phyloP scores from a whole-genome alignment of 2,329 filamentous ascomycete species.

The Alternaria tenuissima region DNA sequence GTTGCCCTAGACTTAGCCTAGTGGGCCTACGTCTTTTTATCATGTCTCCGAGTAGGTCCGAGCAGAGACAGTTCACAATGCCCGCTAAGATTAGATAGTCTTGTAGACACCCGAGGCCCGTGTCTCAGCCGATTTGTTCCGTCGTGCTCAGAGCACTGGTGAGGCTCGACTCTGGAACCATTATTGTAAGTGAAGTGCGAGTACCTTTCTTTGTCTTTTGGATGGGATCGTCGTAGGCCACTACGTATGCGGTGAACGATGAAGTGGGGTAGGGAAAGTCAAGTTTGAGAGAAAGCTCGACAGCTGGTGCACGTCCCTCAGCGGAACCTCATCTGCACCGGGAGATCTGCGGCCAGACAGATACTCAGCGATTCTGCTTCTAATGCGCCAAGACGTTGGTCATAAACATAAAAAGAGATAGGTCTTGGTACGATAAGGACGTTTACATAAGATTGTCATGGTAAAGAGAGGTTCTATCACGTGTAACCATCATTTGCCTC shows the following conservation, averaged over 20 bases:
- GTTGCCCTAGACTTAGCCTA: not conserved
- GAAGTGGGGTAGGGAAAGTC: not conserved
- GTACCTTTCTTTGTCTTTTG: not conserved
- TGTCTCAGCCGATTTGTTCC: not conserved
- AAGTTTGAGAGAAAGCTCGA: not conserved
- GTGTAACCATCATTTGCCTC: not conserved
- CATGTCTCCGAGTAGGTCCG: not conserved
- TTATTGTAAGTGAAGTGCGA: not conserved
- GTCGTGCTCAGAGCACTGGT: not conserved
- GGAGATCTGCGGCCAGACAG: not conserved
- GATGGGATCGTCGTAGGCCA: no score
- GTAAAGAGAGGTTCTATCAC: no score
- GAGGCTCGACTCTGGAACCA: no score
- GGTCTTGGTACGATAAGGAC: fast-evolving
- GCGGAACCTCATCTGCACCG: not conserved
- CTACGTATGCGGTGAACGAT: no score
- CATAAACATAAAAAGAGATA: not conserved
- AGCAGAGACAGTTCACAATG: not conserved
- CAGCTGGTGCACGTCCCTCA: not conserved
- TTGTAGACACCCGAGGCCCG: not conserved
- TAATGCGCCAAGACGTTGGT: not conserved
- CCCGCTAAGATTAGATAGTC: not conserved
- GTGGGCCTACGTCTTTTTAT: not conserved
- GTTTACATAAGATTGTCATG: fast-evolving
- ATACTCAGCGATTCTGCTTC: not conserved